Conservation (phyloP, 495 filamentous ascomycete species). For the Tuber magnatum region DNA sequence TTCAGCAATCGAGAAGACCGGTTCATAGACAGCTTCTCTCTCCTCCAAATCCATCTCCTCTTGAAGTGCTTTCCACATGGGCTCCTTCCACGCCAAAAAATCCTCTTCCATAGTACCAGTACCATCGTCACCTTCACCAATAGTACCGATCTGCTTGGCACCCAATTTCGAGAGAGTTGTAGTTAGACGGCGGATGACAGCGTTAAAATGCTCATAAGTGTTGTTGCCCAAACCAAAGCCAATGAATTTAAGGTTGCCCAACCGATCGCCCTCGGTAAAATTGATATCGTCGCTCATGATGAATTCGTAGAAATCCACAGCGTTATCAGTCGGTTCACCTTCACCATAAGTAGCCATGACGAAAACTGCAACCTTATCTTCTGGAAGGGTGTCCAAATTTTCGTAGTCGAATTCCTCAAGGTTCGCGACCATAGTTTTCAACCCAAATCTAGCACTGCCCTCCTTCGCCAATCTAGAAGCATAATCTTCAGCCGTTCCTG, state of each 20-base stretch:
- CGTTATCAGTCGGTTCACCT: slow-evolving; percentile 97
- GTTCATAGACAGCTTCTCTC: slow-evolving; percentile 92
- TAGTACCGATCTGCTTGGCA: slow-evolving; percentile 71
- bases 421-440: slow-evolving; percentile 98
- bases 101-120: slow-evolving; percentile 99
- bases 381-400: slow-evolving; percentile 79
- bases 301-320: slow-evolving; percentile 98
- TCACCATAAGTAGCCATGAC: slow-evolving; percentile 97
- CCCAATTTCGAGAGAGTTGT: slow-evolving; percentile 71
- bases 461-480: slow-evolving; percentile 97
- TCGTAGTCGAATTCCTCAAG: slow-evolving; percentile 98
- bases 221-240: slow-evolving; percentile 96
- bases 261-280: slow-evolving; percentile 62
- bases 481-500: slow-evolving; percentile 97
- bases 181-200: slow-evolving; percentile 89
- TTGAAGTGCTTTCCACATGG: slow-evolving; percentile 86
- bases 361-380: slow-evolving; percentile 88
- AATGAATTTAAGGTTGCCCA: slow-evolving; percentile 83
- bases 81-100: slow-evolving; percentile 98
- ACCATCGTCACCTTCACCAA: slow-evolving; percentile 95
- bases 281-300: slow-evolving; percentile 69
- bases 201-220: slow-evolving; percentile 99
- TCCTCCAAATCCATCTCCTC: slow-evolving; percentile 83
- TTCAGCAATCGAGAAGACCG: slow-evolving; percentile 76
- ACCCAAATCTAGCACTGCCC: slow-evolving; percentile 86